Percentiles rank a stretch among this genome's conserved stretches.
phyloP scores from a whole-genome alignment of 257 asterid species.

The Gentiana straminea region DNA sequence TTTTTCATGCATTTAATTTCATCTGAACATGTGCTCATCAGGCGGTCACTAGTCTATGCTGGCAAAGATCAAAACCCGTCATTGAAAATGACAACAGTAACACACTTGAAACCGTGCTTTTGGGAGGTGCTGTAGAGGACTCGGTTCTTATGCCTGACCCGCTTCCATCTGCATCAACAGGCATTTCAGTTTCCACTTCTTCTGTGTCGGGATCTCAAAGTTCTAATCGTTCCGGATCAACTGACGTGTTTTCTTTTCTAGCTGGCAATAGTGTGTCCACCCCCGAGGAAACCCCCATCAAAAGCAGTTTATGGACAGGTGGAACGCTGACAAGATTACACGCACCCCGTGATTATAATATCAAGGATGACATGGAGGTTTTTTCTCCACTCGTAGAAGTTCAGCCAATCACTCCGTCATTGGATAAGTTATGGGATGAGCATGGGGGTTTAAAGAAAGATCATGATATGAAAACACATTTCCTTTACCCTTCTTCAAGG shows the following conservation, averaged over 20 bases:
- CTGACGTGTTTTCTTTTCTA: conserved; percentile 47
- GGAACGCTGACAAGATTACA: conserved; percentile 64
- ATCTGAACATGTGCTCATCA: conserved; percentile 21
- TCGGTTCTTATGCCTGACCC: conserved; percentile 95
- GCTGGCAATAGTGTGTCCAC: conserved; percentile 34
- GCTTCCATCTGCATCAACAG: conserved; percentile 75
- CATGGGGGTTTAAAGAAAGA: conserved; percentile 55
- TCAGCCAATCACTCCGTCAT: conserved; percentile 86
- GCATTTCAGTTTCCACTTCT: conserved; percentile 37
- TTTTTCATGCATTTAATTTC: too few relatives aligned
- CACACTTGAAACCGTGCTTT: conserved; percentile 62
- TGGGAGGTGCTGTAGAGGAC: conserved; percentile 85
- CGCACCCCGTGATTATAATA: conserved; percentile 66
- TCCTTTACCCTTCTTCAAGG: conserved; percentile 49
- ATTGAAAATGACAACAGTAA: conserved; percentile 54
- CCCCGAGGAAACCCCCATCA: conserved; percentile 61
- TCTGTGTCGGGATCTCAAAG: conserved; percentile 51
- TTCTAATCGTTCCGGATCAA: conserved; percentile 45
- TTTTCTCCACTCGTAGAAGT: conserved; percentile 96
- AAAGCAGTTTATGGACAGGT: conserved; percentile 53
- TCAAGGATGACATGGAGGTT: conserved; percentile 97
- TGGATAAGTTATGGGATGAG: conserved; percentile 68
- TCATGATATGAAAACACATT: conserved; percentile 44
- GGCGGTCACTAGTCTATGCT: conserved; percentile 89
- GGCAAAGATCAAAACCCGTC: conserved; percentile 89